These are phyloP conservation scores for Diaporthe caulivora DNA, from an alignment of 2,329 filamentous ascomycete genomes.

Conservation along the genomic window DNA sequence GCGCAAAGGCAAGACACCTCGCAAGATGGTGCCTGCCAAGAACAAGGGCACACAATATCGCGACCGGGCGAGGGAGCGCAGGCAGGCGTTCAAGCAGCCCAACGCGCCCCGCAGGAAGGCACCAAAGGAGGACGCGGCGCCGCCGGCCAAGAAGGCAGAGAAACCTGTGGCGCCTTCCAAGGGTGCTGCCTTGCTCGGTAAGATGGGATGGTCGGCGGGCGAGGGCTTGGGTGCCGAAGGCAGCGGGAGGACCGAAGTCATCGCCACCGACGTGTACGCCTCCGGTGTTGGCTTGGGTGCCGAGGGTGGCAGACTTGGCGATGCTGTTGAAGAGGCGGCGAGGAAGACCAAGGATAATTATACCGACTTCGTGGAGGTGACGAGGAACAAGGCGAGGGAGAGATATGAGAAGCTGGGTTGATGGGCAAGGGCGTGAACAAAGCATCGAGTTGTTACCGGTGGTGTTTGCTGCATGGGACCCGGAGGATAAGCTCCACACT, in stretches of 20 bases:
- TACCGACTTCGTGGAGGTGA: slow-evolving; percentile 72
- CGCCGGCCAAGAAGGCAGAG: slow-evolving; percentile 45
- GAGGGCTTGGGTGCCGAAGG: slow-evolving; percentile 74
- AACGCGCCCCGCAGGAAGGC: slow-evolving; percentile 58
- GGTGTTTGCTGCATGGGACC: neutral
- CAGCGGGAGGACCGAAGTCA: slow-evolving; percentile 72
- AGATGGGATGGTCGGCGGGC: slow-evolving; percentile 79
- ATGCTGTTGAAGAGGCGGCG: slow-evolving; percentile 74
- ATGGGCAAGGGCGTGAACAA: neutral
- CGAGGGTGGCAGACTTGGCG: slow-evolving; percentile 76
- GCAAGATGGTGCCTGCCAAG: slow-evolving; percentile 46
- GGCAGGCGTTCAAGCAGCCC: slow-evolving; percentile 72
- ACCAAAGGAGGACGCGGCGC: slow-evolving; percentile 53
- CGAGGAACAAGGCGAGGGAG: slow-evolving; percentile 75
- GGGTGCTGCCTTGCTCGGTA: slow-evolving; percentile 75
- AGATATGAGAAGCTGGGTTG: slow-evolving; percentile 68
- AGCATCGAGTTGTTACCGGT: neutral
- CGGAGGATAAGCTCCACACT: neutral
- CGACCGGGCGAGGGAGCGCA: slow-evolving; percentile 77
- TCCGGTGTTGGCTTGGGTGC: slow-evolving; percentile 78
- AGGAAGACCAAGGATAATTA: slow-evolving; percentile 72
- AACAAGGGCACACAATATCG: slow-evolving; percentile 61
- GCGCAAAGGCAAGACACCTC: slow-evolving; percentile 46
- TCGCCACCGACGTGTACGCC: slow-evolving; percentile 74
- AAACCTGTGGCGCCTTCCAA: slow-evolving; percentile 58